A percentile compares a stretch with the other conserved stretches of the same genome.
Conservation (phyloP, 1,284 basidiomycete species). For the Ustilago xerochloae region DNA sequence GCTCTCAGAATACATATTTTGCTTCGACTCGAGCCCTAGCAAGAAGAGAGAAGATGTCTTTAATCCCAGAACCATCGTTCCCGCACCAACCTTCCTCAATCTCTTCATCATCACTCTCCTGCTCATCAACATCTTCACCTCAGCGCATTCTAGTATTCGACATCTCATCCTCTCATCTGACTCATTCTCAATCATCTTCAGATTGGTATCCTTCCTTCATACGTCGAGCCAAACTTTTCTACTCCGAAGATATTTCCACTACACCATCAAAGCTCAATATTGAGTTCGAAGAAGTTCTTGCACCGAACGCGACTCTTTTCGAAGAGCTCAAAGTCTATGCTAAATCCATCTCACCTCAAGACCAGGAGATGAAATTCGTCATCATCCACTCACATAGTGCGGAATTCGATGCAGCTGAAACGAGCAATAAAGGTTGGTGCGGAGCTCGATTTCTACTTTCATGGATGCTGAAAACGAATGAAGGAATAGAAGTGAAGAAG, state of each 20-base stretch:
- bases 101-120: not conserved
- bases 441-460: not conserved
- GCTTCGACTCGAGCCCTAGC: too few relatives aligned
- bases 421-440: not conserved
- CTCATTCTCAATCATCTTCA: not conserved
- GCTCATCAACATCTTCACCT: not conserved
- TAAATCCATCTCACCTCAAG: not conserved
- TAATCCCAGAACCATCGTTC: not conserved
- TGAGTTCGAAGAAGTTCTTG: not conserved
- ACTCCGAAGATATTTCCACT: not conserved
- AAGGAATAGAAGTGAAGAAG: not conserved
- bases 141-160: not conserved
- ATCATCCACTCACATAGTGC: not conserved
- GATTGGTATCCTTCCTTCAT: conserved; percentile 1
- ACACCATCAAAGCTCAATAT: not conserved
- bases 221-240: not conserved
- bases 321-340: not conserved
- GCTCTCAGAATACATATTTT: too few relatives aligned
- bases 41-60: not conserved
- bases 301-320: not conserved
- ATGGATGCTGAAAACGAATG: not conserved
- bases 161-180: not conserved
- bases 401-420: not conserved
- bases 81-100: not conserved
- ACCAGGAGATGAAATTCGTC: not conserved